These are phyloP conservation scores for Trametes maxima DNA, from an alignment of 768 basidiomycete genomes.

Conservation along the genomic window DNA sequence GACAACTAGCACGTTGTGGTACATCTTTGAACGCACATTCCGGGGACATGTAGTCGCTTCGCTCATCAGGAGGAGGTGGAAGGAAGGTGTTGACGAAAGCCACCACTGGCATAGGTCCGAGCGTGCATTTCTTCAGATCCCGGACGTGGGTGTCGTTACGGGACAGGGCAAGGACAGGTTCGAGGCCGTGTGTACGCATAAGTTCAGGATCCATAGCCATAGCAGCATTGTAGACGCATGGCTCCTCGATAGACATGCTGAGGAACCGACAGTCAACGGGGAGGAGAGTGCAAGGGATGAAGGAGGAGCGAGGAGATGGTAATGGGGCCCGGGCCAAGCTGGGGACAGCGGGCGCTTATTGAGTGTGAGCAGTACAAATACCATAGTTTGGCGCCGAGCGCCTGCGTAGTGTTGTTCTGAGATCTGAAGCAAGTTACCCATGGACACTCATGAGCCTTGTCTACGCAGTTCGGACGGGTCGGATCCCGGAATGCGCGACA, in stretches of 20 bases:
- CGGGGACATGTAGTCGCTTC: too few relatives aligned
- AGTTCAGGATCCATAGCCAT: neutral
- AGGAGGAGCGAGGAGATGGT: too few relatives aligned
- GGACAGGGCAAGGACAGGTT: neutral
- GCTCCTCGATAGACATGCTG: neutral
- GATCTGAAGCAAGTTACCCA: too few relatives aligned
- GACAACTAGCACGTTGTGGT: neutral
- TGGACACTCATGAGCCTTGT: too few relatives aligned
- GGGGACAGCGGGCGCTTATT: too few relatives aligned
- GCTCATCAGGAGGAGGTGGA: neutral
- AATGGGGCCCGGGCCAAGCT: too few relatives aligned
- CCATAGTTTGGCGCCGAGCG: too few relatives aligned
- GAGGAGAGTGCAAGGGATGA: too few relatives aligned
- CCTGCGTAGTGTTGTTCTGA: too few relatives aligned
- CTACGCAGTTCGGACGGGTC: too few relatives aligned
- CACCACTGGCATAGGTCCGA: slow-evolving; percentile 12
- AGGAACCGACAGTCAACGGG: neutral
- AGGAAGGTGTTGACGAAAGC: slow-evolving; percentile 1
- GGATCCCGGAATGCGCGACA: too few relatives aligned
- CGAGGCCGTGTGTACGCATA: neutral
- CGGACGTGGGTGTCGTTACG: neutral
- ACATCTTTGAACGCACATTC: slow-evolving; percentile 8
- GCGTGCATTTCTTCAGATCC: neutral
- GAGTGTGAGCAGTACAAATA: too few relatives aligned
- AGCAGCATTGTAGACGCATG: slow-evolving; percentile 3